Evolutionary conservation across 108 stramenopile species (phyloP).

Genomic region (Cyclotella kingstonii): DNA sequence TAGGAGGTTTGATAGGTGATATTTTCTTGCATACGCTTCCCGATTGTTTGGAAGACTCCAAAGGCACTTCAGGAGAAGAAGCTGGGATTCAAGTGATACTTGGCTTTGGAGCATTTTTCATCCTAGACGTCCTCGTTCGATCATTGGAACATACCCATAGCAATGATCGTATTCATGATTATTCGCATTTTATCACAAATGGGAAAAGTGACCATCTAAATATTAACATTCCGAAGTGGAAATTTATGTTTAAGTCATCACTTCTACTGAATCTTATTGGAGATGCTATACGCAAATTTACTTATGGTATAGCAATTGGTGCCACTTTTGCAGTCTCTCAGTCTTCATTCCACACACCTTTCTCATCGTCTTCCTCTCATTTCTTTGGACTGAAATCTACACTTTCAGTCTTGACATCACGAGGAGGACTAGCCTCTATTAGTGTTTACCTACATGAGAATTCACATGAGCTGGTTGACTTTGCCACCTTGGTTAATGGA

Average conservation of each 20-base stretch:
- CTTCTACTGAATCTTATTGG: conserved; percentile 77
- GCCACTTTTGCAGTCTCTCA: conserved; percentile 55
- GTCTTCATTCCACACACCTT: conserved; percentile 4
- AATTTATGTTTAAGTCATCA: too few species aligned
- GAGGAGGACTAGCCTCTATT: conserved; percentile 66
- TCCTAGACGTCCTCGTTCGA: too few species aligned
- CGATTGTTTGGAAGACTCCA: conserved; percentile 40
- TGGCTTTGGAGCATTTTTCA: too few species aligned
- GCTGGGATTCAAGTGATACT: conserved; percentile 66
- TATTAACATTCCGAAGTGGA: too few species aligned
- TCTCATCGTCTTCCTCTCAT: too few species aligned
- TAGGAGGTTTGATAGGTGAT: conserved; percentile 77
- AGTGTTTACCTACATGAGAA: too few species aligned
- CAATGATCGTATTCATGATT: conserved; percentile 22
- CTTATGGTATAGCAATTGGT: conserved; percentile 81
- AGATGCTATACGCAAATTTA: conserved; percentile 82
- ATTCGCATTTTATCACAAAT: conserved; percentile 18
- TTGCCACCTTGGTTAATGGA: conserved; percentile 75
- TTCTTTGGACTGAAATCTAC: conserved; percentile 9
- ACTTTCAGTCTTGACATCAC: conserved; percentile 45
- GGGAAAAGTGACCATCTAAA: too few species aligned
- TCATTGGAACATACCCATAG: conserved; percentile 17
- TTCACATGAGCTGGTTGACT: conserved; percentile 88
- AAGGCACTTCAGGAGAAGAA: conserved; percentile 19
- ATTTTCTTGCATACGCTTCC: conserved; percentile 79